phyloP scores from a whole-genome alignment of 352 stramenopile genomes.

The Globisporangium paroecandrum region DNA sequence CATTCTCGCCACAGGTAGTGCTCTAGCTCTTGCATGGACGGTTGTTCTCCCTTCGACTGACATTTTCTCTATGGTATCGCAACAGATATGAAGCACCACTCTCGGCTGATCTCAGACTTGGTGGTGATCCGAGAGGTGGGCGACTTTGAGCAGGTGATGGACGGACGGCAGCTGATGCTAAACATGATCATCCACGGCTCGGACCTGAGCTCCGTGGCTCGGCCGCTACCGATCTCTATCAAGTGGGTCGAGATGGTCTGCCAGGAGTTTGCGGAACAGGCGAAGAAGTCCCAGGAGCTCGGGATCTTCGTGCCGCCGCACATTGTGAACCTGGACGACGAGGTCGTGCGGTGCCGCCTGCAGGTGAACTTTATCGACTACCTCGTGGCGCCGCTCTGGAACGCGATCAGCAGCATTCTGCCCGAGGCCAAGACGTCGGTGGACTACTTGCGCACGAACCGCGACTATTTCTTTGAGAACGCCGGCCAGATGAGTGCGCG shows the following conservation, averaged over 20 bases:
- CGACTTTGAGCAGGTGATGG: constrained; percentile 56
- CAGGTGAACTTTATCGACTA: constrained; percentile 88
- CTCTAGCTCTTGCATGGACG: not conserved
- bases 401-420: constrained; percentile 52
- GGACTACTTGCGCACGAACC: constrained; percentile 49
- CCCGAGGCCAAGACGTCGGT: constrained; percentile 45
- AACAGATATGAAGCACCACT: constrained; percentile 80
- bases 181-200: constrained; percentile 83
- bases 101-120: constrained; percentile 58
- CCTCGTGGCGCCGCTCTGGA: constrained; percentile 73
- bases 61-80: not conserved
- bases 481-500: constrained; percentile 43
- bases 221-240: constrained; percentile 39
- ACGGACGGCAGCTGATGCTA: constrained; percentile 69
- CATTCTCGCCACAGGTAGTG: constrained; percentile 56
- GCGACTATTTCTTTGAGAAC: constrained; percentile 72
- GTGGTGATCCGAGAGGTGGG: constrained; percentile 34
- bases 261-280: constrained; percentile 79
- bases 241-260: constrained; percentile 75
- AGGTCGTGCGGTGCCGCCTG: constrained; percentile 51
- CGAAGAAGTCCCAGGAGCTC: constrained; percentile 43
- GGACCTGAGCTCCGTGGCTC: constrained; percentile 64
- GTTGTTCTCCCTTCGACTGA: not conserved
- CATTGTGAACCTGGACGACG: constrained; percentile 74
- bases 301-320: constrained; percentile 67